Base-by-base conservation (phyloP, 2,329 filamentous ascomycete species). In the Talaromyces amestolkiae region DNA sequence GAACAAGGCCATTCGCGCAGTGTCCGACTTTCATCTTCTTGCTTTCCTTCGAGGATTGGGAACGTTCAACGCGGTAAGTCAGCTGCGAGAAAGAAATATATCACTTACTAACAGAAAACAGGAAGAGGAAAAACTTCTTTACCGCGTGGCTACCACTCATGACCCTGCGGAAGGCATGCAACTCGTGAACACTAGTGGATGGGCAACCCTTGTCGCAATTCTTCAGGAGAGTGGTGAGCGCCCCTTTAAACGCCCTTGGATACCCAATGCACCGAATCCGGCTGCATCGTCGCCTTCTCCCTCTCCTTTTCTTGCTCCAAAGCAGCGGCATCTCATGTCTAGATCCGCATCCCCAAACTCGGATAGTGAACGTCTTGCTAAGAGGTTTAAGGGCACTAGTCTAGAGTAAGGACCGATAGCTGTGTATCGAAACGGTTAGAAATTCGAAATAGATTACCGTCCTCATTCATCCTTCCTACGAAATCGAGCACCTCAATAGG, bases 161-260 rank as follows among this genome's bases (percentile, higher is more conserved):
- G 91, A 96, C 78, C 85, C 91, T 65, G 87, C 89, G 68, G 91
- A 96, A 71, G 89, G 89, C 67, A 89, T 92, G 75, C 89, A 95
- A 76, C 86, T 99, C 71, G 87, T 93, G 79, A 90, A 92, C 72
- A 93, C 91, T 72, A 86, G 90, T 75, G 95, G 95, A 74, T 99
- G 95, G 95, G 91, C 93, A 79, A 98, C 92, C 66, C 85, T 99
- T 75, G 86, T 94, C 80, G 90, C 91, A 78, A 96, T 99, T 78
- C 87, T 98, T 82, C 88, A 95, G 88, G 91, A 93, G 87, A 93
- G 92, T 86, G 92, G 93, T 96, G 93, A 97, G 91, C 90, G 90
- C 87, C 87, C 90, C 87, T 89, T 89, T 80, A 96, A 95, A 85
- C 91, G 84, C 77, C 73, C 77, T 72, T 76, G 80, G 77, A 75